Evolutionary conservation across 176 grass and related monocot species (phyloP).

Genomic region (Tillandsia leiboldiana): DNA sequence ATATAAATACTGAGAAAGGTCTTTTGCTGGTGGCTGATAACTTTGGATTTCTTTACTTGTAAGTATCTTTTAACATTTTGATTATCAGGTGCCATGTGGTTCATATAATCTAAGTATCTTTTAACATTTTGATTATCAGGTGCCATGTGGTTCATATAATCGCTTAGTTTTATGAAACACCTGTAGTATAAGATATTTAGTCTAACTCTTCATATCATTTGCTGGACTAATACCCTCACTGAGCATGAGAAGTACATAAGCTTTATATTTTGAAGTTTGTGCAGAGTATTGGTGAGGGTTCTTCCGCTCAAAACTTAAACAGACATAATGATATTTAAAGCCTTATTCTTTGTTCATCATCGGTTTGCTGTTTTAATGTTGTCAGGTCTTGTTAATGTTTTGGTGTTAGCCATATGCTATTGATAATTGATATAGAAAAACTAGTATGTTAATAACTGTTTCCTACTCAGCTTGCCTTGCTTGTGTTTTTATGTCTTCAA

Average conservation of each 20-base stretch:
- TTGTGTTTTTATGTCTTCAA: background rate
- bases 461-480: background rate
- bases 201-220: too few species aligned
- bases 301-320: too few species aligned
- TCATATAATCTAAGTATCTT: background rate
- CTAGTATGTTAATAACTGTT: background rate
- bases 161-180: too few species aligned
- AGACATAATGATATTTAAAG: too few species aligned
- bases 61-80: slow-evolving; percentile 13
- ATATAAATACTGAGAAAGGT: slow-evolving; percentile 69
- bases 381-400: background rate
- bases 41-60: slow-evolving; percentile 91
- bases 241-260: too few species aligned
- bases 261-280: too few species aligned
- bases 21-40: slow-evolving; percentile 86
- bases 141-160: background rate
- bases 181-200: too few species aligned
- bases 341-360: background rate
- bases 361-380: background rate
- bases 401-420: background rate
- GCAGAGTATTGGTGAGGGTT: too few species aligned
- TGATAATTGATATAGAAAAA: background rate
- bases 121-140: background rate
- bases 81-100: background rate
- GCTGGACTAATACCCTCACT: too few species aligned